A percentile compares a stretch with the other conserved stretches of the same genome.
Evolutionary conservation across 306 rosid genomes (phyloP).

Genomic region (Citrullus mucosospermus): DNA sequence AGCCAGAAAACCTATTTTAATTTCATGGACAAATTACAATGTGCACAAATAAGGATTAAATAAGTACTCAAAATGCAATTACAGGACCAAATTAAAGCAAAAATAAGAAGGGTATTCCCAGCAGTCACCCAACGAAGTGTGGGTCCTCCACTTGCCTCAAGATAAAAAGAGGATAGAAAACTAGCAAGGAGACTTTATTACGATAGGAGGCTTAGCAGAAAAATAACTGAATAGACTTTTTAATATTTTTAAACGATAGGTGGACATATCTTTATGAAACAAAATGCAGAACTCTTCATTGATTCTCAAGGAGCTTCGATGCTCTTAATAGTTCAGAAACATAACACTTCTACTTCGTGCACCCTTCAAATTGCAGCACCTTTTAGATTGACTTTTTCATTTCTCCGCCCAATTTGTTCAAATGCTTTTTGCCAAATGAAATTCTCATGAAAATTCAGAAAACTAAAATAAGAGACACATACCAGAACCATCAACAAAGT

Average conservation of each 20-base stretch:
- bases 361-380: neutral
- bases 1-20: neutral
- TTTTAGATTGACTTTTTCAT: neutral
- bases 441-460: neutral
- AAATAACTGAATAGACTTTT: neutral
- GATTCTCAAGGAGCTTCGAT: neutral
- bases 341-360: neutral
- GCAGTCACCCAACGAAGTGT: neutral
- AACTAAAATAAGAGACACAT: slow-evolving; percentile 2
- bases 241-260: neutral
- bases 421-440: neutral
- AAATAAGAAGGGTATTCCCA: neutral
- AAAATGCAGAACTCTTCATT: neutral
- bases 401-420: neutral
- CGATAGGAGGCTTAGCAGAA: neutral
- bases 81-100: neutral
- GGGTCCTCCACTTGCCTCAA: neutral
- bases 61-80: neutral
- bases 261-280: neutral
- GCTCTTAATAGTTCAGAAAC: neutral
- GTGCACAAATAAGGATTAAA: no score
- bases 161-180: neutral
- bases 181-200: neutral
- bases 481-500: slow-evolving; percentile 62
- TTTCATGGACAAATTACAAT: neutral